Base-by-base conservation (phyloP, 202 grass and related monocot species). In the Schoenoplectus tabernaemontani region DNA sequence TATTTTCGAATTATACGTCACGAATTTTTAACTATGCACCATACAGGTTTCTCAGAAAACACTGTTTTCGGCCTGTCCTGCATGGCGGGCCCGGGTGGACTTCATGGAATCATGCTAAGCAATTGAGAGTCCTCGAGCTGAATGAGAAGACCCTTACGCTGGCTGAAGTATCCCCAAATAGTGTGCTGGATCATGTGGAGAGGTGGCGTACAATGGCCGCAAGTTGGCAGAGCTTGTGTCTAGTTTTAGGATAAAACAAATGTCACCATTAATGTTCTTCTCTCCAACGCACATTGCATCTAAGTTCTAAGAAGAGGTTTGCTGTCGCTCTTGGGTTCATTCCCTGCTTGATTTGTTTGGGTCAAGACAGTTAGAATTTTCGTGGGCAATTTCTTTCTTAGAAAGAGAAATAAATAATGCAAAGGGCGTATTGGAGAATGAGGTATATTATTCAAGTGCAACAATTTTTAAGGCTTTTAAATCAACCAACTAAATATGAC, bases 121-220 rank as follows among this genome's bases (percentile, higher is more conserved):
- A 97, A 81, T 83, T 94, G 88, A 37, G 87, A 90, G 81, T 97
- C 95, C 85, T 92, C 91, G 2, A 97, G 89, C 84, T 97, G 91
- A 84, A 94, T 88, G 68, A 97, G 87, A 33, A 97, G 78, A 7
- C 95, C 91, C 33, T 89, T 97, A 50, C 91, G 87, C 87, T 94
- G 91, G 87, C 95, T 92, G 84, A 97, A 97, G 84, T 94, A 97
- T 0, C 95, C 95, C 91, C 95, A 94, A 56, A 97, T 90, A 12
- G 87, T 97, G 84, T 97, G 91, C 83, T 90, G 91, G 82, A 97
- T 94, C 82, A 94, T 94, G 81, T 97, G 86, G 62, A 97, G 88
- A 48, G 87, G 85, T 42, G 83, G 39, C 0, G 91, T 83, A 73
- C 91, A 90, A 75, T 91, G 80, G 7, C 17, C 70, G 81, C 71